phyloP scores from a whole-genome alignment of 495 filamentous ascomycete genomes.

The Daldinia bambusicola region DNA sequence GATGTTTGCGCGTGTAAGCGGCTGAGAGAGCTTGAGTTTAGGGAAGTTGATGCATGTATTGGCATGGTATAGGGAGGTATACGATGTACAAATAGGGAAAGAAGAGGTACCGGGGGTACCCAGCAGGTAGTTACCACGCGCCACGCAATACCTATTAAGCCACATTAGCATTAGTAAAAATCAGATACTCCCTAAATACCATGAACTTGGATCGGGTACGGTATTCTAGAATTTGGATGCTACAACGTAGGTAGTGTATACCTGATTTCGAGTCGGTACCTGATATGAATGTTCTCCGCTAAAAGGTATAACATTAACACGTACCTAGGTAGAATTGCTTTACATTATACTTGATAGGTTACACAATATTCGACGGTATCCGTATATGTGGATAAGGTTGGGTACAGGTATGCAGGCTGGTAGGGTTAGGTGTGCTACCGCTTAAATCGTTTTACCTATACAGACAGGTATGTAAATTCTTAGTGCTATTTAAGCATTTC shows the following conservation, averaged over 20 bases:
- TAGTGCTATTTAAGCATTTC: background rate
- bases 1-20: conserved; percentile 2
- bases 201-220: too few species aligned
- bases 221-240: too few species aligned
- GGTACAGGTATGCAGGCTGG: too few species aligned
- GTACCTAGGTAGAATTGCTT: background rate
- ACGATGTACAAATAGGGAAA: background rate
- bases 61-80: background rate
- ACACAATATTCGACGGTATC: background rate
- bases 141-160: background rate
- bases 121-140: background rate
- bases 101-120: background rate
- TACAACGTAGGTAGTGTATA: too few species aligned
- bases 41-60: background rate
- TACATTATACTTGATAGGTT: background rate
- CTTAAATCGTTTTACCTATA: too few species aligned
- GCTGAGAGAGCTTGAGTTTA: background rate
- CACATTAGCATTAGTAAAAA: background rate
- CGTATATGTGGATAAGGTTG: background rate
- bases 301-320: too few species aligned
- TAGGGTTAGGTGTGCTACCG: too few species aligned
- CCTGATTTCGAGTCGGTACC: too few species aligned
- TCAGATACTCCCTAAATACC: background rate
- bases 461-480: too few species aligned
- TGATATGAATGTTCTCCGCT: too few species aligned